These are phyloP conservation scores for Pisolithus albus DNA, from an alignment of 768 basidiomycete genomes.

Conservation along the genomic window DNA sequence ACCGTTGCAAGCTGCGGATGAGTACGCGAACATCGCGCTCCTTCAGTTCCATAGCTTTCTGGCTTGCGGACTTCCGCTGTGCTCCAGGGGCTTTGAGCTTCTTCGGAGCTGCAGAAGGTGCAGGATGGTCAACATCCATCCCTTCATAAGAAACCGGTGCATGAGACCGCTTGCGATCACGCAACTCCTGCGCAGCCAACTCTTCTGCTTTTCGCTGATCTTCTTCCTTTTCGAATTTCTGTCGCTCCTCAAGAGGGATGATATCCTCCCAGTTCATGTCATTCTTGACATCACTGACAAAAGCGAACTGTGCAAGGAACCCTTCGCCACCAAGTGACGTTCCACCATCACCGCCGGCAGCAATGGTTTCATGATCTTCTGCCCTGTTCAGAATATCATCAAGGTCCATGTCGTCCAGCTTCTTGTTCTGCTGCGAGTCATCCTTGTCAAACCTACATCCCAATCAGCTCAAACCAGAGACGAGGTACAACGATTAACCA, in stretches of 20 bases:
- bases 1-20: slow-evolving; percentile 90
- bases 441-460: slow-evolving; percentile 88
- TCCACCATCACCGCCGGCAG: slow-evolving; percentile 72
- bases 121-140: slow-evolving; percentile 81
- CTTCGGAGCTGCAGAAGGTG: slow-evolving; percentile 56
- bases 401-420: slow-evolving; percentile 98
- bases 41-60: slow-evolving; percentile 94
- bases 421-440: slow-evolving; percentile 85
- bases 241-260: slow-evolving; percentile 88
- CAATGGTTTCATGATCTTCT: slow-evolving; percentile 94
- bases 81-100: slow-evolving; percentile 67
- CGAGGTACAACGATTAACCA: slow-evolving; percentile 22
- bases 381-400: slow-evolving; percentile 97
- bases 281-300: slow-evolving; percentile 96
- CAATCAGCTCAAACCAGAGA: slow-evolving; percentile 8
- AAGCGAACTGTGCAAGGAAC: slow-evolving; percentile 92
- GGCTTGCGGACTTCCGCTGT: slow-evolving; percentile 83
- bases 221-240: slow-evolving; percentile 76
- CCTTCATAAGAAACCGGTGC: slow-evolving; percentile 88
- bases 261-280: slow-evolving; percentile 99
- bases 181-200: slow-evolving; percentile 56
- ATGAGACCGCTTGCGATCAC: slow-evolving; percentile 75
- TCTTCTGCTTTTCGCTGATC: slow-evolving; percentile 71
- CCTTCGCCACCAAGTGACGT: slow-evolving; percentile 96
- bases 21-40: slow-evolving; percentile 95